These are phyloP conservation scores for Mollisia scopiformis DNA, from an alignment of 2,329 filamentous ascomycete species.

Conservation along the genomic window DNA sequence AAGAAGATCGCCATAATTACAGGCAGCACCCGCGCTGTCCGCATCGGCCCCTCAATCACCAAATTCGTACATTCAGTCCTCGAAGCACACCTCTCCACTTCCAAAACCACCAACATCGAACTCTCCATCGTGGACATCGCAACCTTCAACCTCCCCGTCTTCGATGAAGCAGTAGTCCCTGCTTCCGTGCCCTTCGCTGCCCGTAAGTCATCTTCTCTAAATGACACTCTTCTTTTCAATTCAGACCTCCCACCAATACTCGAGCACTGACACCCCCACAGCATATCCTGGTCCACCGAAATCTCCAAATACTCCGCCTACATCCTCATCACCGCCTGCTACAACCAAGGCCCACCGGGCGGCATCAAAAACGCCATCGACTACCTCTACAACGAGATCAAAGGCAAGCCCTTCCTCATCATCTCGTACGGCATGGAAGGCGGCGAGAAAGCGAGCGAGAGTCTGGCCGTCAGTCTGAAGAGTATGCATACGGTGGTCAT, in stretches of 20 bases:
- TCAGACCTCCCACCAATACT: too few species aligned
- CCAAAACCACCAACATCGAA: too few species aligned
- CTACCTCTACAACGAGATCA: conserved; percentile 62
- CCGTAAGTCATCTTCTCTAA: too few species aligned
- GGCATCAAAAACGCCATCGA: conserved; percentile 65
- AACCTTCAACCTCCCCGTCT: conserved; percentile 47
- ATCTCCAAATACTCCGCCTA: conserved; percentile 50
- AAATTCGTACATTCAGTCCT: conserved; percentile 12
- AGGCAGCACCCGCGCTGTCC: conserved; percentile 20
- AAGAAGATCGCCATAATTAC: conserved; percentile 22
- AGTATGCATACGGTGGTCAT: conserved; percentile 37
- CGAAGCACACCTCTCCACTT: conserved; percentile 2
- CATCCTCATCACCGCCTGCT: conserved; percentile 55
- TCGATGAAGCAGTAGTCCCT: conserved; percentile 46
- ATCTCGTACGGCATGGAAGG: conserved; percentile 56
- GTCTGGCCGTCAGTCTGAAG: conserved; percentile 32
- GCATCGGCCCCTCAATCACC: conserved; percentile 16
- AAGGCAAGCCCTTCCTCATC: conserved; percentile 54
- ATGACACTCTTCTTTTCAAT: too few species aligned
- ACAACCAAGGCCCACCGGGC: conserved; percentile 58
- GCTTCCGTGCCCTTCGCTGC: conserved; percentile 40
- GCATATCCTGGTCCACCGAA: conserved; percentile 47
- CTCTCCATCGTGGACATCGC: conserved; percentile 41
- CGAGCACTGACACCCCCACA: conserved; percentile 46
- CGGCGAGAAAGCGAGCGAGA: conserved; percentile 39